Percentiles rank a stretch among this genome's conserved stretches.
phyloP scores from a whole-genome alignment of 805 yeast genomes.

The Torulaspora microellipsoides region DNA sequence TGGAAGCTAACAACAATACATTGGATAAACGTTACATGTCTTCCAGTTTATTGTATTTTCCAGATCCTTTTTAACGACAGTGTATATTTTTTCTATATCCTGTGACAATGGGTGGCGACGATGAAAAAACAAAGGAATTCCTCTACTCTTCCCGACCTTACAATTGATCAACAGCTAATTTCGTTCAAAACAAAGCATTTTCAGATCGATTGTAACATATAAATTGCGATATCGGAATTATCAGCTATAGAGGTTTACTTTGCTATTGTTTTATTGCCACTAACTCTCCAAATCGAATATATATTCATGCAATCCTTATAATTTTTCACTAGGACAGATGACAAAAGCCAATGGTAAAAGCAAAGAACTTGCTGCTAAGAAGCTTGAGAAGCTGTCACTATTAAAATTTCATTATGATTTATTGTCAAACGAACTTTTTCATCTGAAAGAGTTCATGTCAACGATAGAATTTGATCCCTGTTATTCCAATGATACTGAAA shows the following conservation, averaged over 20 bases:
- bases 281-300: background rate
- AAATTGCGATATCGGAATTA: conserved; percentile 10
- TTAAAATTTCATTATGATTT: conserved; percentile 45
- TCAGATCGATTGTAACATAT: conserved; percentile 5
- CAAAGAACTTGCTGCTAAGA: conserved; percentile 4
- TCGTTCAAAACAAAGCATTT: conserved; percentile 12
- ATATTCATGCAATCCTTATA: conserved; percentile 14
- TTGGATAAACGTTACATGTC: too few species aligned
- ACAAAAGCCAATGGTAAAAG: conserved; percentile 11
- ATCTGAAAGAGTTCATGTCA: conserved; percentile 56
- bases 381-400: conserved; percentile 34
- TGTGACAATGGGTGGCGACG: conserved; percentile 12
- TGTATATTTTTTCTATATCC: background rate
- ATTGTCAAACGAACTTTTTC: conserved; percentile 57
- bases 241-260: conserved; percentile 4
- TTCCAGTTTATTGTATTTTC: too few species aligned
- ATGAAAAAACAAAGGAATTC: conserved; percentile 8
- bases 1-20: too few species aligned
- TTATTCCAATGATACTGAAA: conserved; percentile 33
- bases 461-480: conserved; percentile 59
- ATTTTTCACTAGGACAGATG: conserved; percentile 8
- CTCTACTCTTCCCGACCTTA: conserved; percentile 4
- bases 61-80: too few species aligned
- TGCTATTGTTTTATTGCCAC: conserved; percentile 1
- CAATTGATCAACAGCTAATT: conserved; percentile 1